Conservation (phyloP, 1,139 yeast species). For the Geotrichum carabidarum region DNA sequence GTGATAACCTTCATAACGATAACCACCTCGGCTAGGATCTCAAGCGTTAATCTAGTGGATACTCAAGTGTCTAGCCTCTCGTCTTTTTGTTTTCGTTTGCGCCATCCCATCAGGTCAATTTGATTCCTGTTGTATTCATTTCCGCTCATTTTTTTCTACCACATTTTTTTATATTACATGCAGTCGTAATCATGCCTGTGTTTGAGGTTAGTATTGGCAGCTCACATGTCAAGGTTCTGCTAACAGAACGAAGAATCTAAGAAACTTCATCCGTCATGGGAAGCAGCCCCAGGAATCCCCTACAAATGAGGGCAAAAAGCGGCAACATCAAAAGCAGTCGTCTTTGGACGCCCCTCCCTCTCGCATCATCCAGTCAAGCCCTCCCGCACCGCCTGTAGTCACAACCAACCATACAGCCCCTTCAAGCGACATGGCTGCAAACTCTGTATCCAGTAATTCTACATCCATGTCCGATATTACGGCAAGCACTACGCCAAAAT, state of each 20-base stretch:
- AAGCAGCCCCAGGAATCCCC: constrained; percentile 3
- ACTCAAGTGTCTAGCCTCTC: no score
- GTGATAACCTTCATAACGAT: no score
- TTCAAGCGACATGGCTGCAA: background rate
- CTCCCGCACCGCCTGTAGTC: constrained; percentile 1
- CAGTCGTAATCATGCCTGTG: constrained; percentile 12
- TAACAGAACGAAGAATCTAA: constrained; percentile 9
- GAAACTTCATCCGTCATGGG: constrained; percentile 17
- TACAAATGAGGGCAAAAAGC: background rate
- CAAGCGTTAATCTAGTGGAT: background rate
- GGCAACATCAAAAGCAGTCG: background rate
- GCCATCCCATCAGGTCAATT: no score
- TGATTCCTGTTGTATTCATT: background rate
- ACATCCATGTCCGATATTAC: background rate
- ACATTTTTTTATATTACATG: background rate
- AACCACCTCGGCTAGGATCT: no score
- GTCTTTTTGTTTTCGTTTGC: background rate
- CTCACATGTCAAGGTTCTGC: background rate
- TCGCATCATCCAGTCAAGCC: background rate
- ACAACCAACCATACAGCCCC: constrained; percentile 1
- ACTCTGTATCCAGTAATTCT: background rate
- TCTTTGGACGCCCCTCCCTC: background rate
- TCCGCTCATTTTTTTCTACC: background rate
- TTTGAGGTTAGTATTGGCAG: constrained; percentile 11
- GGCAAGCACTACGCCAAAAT: no score